Evolutionary conservation across 1,284 basidiomycete genomes (phyloP).

Genomic region (Cronartium quercuum): DNA sequence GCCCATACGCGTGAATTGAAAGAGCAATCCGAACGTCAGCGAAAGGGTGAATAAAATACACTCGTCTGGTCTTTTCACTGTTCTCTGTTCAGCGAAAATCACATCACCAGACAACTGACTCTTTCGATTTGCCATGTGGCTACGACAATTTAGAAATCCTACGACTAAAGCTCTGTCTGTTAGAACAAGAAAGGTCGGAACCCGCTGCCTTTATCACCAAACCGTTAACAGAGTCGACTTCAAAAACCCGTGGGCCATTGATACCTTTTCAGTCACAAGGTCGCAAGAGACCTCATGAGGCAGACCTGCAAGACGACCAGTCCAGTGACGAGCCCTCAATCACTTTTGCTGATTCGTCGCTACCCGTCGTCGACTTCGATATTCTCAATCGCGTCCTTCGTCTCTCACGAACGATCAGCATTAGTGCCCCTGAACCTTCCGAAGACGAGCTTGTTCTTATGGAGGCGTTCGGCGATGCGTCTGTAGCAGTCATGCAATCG

Average conservation of each 20-base stretch:
- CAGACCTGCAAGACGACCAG: not conserved
- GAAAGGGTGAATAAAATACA: not conserved
- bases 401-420: not conserved
- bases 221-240: not conserved
- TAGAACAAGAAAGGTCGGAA: not conserved
- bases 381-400: not conserved
- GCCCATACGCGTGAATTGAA: not conserved
- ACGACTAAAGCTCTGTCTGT: not conserved
- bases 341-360: not conserved
- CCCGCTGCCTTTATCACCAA: not conserved
- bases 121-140: not conserved
- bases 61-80: not conserved
- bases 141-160: not conserved
- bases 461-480: not conserved
- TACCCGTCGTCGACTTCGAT: not conserved
- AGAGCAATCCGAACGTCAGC: not conserved
- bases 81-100: not conserved
- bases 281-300: not conserved
- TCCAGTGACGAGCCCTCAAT: not conserved
- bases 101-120: not conserved
- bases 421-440: not conserved
- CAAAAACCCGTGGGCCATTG: not conserved
- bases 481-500: not conserved
- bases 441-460: not conserved
- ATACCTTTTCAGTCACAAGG: not conserved